These are phyloP conservation scores for Geotrichum carabidarum DNA, from an alignment of 1,139 yeast genomes.

Conservation along the genomic window DNA sequence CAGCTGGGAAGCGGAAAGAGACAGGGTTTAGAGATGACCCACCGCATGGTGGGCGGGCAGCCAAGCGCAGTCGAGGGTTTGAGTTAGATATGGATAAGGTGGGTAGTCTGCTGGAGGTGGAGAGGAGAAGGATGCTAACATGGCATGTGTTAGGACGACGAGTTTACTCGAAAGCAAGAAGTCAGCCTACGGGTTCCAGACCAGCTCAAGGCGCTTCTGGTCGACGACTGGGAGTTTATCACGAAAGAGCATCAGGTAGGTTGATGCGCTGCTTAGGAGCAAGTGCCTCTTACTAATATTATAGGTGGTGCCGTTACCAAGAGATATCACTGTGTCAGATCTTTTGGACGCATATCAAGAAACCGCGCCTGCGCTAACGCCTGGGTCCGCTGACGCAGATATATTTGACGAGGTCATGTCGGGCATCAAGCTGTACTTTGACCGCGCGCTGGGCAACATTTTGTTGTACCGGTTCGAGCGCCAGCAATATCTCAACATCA, in stretches of 20 bases:
- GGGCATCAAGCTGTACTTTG: constrained; percentile 75
- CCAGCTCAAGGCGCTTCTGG: constrained; percentile 61
- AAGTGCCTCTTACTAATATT: background rate
- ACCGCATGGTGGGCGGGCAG: constrained; percentile 18
- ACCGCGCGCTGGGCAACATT: constrained; percentile 64
- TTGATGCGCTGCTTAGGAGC: background rate
- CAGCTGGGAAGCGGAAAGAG: constrained; percentile 1
- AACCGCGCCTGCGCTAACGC: constrained; percentile 26
- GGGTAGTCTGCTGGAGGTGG: background rate
- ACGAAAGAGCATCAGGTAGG: constrained; percentile 63
- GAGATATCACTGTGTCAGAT: constrained; percentile 46
- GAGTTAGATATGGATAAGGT: constrained; percentile 36
- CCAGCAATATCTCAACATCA: constrained; percentile 64
- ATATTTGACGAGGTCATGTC: constrained; percentile 59
- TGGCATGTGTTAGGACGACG: constrained; percentile 33
- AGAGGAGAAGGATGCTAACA: background rate
- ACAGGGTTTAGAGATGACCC: constrained; percentile 8
- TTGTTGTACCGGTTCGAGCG: constrained; percentile 81
- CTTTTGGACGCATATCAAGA: constrained; percentile 48
- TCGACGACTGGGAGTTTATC: constrained; percentile 89
- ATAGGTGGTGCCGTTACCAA: constrained; percentile 54
- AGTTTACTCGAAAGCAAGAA: constrained; percentile 44
- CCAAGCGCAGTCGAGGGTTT: constrained; percentile 38
- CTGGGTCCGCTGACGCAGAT: constrained; percentile 45
- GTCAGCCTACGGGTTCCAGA: constrained; percentile 56